Base-by-base conservation (phyloP, 129 eudicot genomes). In the Chrysanthemum lavandulifolium region DNA sequence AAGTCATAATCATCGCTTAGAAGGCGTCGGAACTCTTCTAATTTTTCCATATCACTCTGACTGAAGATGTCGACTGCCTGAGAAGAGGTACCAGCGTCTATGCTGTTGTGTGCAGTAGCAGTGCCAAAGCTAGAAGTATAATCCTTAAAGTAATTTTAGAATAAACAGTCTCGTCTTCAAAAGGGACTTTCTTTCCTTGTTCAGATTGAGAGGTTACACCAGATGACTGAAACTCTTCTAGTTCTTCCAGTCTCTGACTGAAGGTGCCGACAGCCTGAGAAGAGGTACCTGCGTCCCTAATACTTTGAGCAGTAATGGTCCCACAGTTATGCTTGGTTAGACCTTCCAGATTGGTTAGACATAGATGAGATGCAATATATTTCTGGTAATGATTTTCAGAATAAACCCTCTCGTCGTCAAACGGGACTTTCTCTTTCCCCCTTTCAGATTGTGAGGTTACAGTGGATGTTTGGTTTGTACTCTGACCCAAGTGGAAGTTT, bases 401-500 rank as follows among this genome's bases (percentile, higher is more conserved):
- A 61, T 25, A 25, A 18, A 58, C 67, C 63, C 6, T 74, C 67
- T 74, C 78, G 6, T 74, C 71, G 18, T 78, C 80, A 49, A 45
- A 65, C 21, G 13, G 40, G 55, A 47, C 60, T 60, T 14, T 71
- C 19, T 23, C 71, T 69, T 77, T 77, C 31, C 72, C 76, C 13
- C 36, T n/a, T 36, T 70, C 67, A 21, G 70, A 77, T 76, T 60
- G 63, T 49, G 69, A 61, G 69, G 80, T 68, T 58, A 68, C 62
- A 36, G 3, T 48, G 21, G 47, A 67, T 45, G 48, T 19, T 19
- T 49, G 63, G 66, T 25, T 55, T 16, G 43, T 66, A 65, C 25
- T 15, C 33, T n/a, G 52, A 69, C 29, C 52, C 36, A 4, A 13
- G 52, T 15, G 33, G 55, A 53, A 53, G 65, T 11, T 60, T 5